Conservation (phyloP, 371 early-diverging fungal genomes). For the Mucor mucedo region DNA sequence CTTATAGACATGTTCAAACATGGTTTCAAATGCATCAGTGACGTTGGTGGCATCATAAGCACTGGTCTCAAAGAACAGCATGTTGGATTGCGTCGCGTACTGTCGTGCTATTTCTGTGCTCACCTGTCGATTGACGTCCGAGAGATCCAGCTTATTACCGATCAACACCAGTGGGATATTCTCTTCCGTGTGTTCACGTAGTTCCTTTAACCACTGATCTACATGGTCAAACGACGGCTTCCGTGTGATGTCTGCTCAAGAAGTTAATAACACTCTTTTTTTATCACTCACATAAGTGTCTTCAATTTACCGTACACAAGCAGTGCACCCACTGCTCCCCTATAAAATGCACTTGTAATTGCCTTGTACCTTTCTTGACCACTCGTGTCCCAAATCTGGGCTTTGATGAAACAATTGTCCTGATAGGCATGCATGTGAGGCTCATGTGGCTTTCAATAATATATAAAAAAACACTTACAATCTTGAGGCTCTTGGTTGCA, state of each 20-base stretch:
- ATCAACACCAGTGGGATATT: constrained; percentile 93
- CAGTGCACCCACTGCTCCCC: constrained; percentile 54
- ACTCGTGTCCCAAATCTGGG: constrained; percentile 92
- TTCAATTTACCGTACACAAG: constrained; percentile 44
- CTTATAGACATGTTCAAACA: constrained; percentile 27
- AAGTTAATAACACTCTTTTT: neutral
- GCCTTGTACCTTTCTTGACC: constrained; percentile 84
- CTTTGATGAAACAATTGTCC: constrained; percentile 60
- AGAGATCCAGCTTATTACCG: constrained; percentile 99
- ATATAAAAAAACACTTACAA: constrained; percentile 28
- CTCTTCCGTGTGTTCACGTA: constrained; percentile 95
- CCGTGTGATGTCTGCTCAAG: constrained; percentile 86
- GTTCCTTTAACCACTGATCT: constrained; percentile 96
- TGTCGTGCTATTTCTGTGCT: constrained; percentile 75
- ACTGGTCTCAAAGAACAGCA: constrained; percentile 93
- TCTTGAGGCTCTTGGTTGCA: constrained; percentile 53
- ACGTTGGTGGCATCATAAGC: constrained; percentile 90
- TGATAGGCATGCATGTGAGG: constrained; percentile 8
- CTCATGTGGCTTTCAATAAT: neutral
- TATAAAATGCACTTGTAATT: constrained; percentile 64
- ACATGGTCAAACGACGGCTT: constrained; percentile 91
- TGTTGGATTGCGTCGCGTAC: constrained; percentile 77
- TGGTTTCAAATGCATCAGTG: constrained; percentile 72
- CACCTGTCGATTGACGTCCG: constrained; percentile 58
- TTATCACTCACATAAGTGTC: neutral